A percentile compares a stretch with the other conserved stretches of the same genome.
phyloP scores from a whole-genome alignment of 305 asterid genomes.

The Solanum hybrid region DNA sequence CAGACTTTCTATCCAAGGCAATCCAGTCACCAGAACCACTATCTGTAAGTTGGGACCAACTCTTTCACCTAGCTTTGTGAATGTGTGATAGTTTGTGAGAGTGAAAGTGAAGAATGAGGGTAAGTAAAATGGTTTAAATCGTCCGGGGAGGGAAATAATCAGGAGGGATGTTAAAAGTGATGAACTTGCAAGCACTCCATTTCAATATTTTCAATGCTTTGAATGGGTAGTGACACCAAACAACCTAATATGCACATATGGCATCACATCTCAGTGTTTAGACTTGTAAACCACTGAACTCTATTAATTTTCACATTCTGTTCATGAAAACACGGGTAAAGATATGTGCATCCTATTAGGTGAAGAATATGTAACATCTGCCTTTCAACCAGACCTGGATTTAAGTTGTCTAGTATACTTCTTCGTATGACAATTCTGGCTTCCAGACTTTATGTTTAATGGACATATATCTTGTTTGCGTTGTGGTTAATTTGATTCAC shows the following conservation, averaged over 20 bases:
- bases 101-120: neutral
- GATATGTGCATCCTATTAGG: neutral
- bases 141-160: neutral
- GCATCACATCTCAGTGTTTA: neutral
- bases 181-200: neutral
- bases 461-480: neutral
- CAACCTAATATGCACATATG: neutral
- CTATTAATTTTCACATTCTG: neutral
- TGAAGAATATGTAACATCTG: neutral
- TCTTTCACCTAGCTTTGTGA: neutral
- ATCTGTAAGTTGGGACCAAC: constrained; percentile 46
- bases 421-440: neutral
- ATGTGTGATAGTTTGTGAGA: neutral
- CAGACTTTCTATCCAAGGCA: constrained; percentile 84
- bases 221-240: neutral
- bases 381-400: neutral
- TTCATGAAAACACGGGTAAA: neutral
- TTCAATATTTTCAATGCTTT: neutral
- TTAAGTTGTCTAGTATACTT: neutral
- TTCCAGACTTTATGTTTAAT: neutral
- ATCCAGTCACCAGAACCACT: constrained; percentile 85
- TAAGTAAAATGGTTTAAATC: neutral
- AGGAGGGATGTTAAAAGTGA: neutral
- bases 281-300: neutral
- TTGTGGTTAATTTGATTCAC: constrained; percentile 1